Base-by-base conservation (phyloP, 2,329 filamentous ascomycete genomes). In the Botrytis pseudocinerea region DNA sequence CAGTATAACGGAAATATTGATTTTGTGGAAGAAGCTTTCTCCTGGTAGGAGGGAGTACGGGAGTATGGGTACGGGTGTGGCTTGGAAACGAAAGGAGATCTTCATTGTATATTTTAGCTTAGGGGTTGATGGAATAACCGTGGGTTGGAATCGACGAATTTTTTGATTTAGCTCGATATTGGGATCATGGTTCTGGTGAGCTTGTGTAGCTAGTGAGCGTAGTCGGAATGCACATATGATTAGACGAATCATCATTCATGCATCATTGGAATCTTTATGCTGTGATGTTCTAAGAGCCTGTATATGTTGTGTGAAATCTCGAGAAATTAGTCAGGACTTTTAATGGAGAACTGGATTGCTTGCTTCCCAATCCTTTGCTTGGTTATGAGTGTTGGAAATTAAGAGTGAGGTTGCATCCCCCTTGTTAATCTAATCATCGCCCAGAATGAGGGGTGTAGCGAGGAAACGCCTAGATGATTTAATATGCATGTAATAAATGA, bases 21-120 rank as follows among this genome's bases (percentile, higher is more conserved):
- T 79, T 94, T 95, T 81, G 87, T 92, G 74, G 92, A 95, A 83
- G 92, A 95, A 82, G 91, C 91, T 7, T 95, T 95, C 83, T 87
- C 87, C 61, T 90, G 88, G 88, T 90, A 83, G 77, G 48, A 20
- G 6, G 38, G 16, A 38, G 20, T 54, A 32, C 38, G 38, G 38
- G 38, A 38, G 38, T 38, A 38, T 38, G 8, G 38, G 38, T 54
- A 32, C 8, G 46, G 35, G n/a, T 22, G 18, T n/a, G 57, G 14
- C n/a, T 54, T 54, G 51, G n/a, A 12, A 57, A 57, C 51, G 51
- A 57, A 28, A 57, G 14, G 7, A 14, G 51, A 8, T 8, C n/a
- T 64, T 65, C 71, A 59, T 74, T 75, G 71, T 77, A 73, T 65
- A 75, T 75, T 72, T 60, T 70, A 72, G 70, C 70, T 54, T 70